Evolutionary conservation across 257 asterid species (phyloP), one percentile per base, ranked within the genome.

Genomic region (Gentiana macrophylla): DNA sequence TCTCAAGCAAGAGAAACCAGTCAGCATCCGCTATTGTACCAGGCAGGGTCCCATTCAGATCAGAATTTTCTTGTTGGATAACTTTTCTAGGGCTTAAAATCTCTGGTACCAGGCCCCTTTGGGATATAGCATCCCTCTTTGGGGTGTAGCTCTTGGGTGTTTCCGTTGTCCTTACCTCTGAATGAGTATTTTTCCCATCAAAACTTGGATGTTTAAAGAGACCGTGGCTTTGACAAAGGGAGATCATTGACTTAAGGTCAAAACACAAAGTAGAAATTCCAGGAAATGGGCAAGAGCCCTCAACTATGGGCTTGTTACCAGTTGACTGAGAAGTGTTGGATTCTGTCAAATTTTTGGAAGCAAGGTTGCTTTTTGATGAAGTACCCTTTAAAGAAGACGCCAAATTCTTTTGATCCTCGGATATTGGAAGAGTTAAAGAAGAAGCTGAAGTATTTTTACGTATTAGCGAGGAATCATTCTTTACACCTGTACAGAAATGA

Each of bases 221-320:
- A 59, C 78, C 94, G 62, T 64, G 69, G 66, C 72, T 69, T 62
- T 77, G 79, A 75, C 92, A 73, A 50, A 82, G 80, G 59, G 95
- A 80, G 82, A 86, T 80, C 84, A 87, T 72, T 44, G 87, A 77
- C 53, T 70, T 74, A 48, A 88, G 93, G 67, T 91, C 98, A 71
- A 91, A 91, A 66, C 81, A 81, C 77, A 91, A 63, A 49, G 87
- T 67, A 24, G 81, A 77, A 67, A 87, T 74, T 63, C 98, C 98
- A 37, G 97, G 97, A 78, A 87, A 84, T 37, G 97, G 97, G 67
- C 84, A 87, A 56, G 92, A 82, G 65, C 95, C 76, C 74, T 75
- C 81, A 62, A 91, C 75, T 69, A 86, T 86, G 67, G 80, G 83
- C 59, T 67, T 82, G 72, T 73, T 73, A 37, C 55, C 50, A 52